Evolutionary conservation across 108 stramenopile genomes (phyloP), one percentile per base, ranked within the genome.

Genomic region (Discostella pseudostelligera): DNA sequence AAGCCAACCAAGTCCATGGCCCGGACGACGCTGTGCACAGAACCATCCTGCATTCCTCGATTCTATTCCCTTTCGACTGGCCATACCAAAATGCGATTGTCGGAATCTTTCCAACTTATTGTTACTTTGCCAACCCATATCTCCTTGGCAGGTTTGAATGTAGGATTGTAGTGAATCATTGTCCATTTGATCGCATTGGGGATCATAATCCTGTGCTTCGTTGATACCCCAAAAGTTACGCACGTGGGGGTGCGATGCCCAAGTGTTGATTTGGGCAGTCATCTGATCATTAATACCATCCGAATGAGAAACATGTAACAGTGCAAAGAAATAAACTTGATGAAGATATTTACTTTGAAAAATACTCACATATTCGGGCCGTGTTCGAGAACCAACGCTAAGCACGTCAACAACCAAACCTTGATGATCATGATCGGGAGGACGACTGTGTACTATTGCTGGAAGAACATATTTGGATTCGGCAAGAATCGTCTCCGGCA

Each of bases 171-270:
- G 20, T 14, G 46, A 4, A 5, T 32, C 32, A 32, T 32, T 32
- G 32, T 32, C 32, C 32, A 32, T 8, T 22, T 26, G n/a, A 46
- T 46, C 20, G 28, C 63, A 65, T 11, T 53, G 8, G 10, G 16
- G 13, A 19, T 49, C 63, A 21, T 56, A 64, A 40, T 72, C 70
- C 5, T 72, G 25, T 2, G 4, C 12, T 47, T 72, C 70, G 37
- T 62, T 72, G 56, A 65, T 19, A 11, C 64, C 64, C 62, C 62
- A 72, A 29, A 56, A 72, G 12, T 65, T 63, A 0, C 70, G 70
- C 0, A 65, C 49, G 50, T 20, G 44, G 2, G 4, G 37, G 63
- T 72, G 70, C 0, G 70, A 64, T 12, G 51, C 70, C 70, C 70
- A 72, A 2, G 68, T 69, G 2, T 59, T 29, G 1, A 59, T 14